Base-by-base conservation (phyloP, 169 alveolate species). In the Eimeria falciformis region DNA sequence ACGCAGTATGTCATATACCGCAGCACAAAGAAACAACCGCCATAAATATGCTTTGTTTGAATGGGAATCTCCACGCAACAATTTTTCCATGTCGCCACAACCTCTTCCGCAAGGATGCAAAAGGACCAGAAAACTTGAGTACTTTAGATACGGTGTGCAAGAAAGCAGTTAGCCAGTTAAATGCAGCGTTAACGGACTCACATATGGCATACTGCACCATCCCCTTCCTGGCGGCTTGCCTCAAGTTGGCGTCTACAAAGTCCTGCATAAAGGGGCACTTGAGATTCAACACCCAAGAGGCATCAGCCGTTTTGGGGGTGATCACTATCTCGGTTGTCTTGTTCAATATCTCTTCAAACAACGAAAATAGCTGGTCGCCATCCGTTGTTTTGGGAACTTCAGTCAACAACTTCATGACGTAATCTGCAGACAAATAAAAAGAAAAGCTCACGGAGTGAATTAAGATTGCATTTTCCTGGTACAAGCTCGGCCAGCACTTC, bases 241-340 rank as follows among this genome's bases (percentile, higher is more conserved):
- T 29, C 40, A 40, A 18, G 4, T 73, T 37, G 11, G 83, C 37
- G 37, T 73, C 62, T 5, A 73, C 55, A 37, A 73, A 73, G 58
- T 73, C 83, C 83, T 27, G 25, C 83, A 73, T 73, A 43, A 73
- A 73, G 2, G 83, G 83, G 58, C 83, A 73, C 55, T 73, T 73
- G 25, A 73, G 21, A 43, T 73, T 73, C 9, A 73, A 5, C 33
- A 73, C 83, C 83, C 75, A 62, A 23, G 75, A 62, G 12, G 75
- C 37, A 9, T 62, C 25, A 0, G 25, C 29, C 25, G 75, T 21
- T 25, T 37, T 18, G 11, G 83, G 83, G 12, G 37, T 14, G n/a
- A 73, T 6, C 23, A 73, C 83, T 4, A 73, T 4, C 37, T 73
- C 83, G 47, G 56, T 27, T 37, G 83, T 73, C 18, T 73, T 73